A percentile compares a stretch with the other conserved stretches of the same genome.
Evolutionary conservation across 106 monocot species (phyloP).

Genomic region (Dioscorea alata): DNA sequence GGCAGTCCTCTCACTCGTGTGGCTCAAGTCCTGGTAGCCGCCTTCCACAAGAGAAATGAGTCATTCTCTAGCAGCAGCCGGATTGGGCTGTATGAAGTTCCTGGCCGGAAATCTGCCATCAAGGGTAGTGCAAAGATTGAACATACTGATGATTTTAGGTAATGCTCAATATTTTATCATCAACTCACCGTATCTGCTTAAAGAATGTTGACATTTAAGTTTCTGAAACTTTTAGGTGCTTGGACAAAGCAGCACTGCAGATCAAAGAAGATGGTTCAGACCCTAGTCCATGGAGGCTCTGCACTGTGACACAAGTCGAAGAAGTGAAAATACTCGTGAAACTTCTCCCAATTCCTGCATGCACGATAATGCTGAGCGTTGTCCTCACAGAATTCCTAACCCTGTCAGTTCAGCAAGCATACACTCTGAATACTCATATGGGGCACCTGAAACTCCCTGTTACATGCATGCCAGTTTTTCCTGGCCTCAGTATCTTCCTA

Average conservation of each 20-base stretch:
- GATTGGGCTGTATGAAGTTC: conserved; percentile 65
- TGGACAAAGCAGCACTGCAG: conserved; percentile 83
- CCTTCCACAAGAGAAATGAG: conserved; percentile 60
- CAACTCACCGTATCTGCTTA: too few relatives aligned
- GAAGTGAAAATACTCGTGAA: conserved; percentile 86
- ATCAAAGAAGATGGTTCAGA: conserved; percentile 53
- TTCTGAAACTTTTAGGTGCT: conserved; percentile 28
- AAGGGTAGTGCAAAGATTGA: conserved; percentile 84
- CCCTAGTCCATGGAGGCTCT: conserved; percentile 71
- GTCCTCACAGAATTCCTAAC: conserved; percentile 82
- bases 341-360: conserved; percentile 66
- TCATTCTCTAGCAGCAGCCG: conserved; percentile 45
- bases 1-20: conserved; percentile 88
- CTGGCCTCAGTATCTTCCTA: conserved; percentile 73
- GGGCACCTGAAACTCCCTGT: conserved; percentile 71
- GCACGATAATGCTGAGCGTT: conserved; percentile 73
- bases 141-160: conserved; percentile 82
- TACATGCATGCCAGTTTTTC: conserved; percentile 87
- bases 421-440: conserved; percentile 78
- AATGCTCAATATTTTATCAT: neutral
- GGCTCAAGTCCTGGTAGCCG: conserved; percentile 80
- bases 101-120: conserved; percentile 69
- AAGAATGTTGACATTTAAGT: neutral
- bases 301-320: conserved; percentile 93
- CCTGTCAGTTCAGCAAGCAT: conserved; percentile 86